These are phyloP conservation scores for Apostasia shenzhenica DNA, from an alignment of 106 monocot genomes.

Conservation along the genomic window DNA sequence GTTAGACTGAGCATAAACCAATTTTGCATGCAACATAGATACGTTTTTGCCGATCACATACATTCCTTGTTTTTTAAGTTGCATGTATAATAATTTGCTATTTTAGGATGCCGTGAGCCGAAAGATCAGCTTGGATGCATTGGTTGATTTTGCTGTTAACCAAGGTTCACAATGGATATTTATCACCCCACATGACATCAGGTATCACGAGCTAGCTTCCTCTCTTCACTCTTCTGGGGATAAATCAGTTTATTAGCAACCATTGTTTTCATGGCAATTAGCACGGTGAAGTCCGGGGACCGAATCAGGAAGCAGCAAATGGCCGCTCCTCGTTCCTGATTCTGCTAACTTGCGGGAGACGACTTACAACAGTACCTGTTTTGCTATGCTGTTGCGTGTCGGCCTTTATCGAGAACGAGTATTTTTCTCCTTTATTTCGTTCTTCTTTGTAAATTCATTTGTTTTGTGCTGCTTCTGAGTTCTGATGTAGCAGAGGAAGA, in stretches of 20 bases:
- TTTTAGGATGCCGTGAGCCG: conserved; percentile 90
- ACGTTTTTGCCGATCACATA: no score
- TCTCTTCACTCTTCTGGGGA: background rate
- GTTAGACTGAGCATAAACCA: no score
- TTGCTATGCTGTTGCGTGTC: no score
- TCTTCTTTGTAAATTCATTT: no score
- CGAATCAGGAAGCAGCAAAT: conserved; percentile 90
- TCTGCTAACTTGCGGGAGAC: no score
- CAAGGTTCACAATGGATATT: conserved; percentile 99
- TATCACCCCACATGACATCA: conserved; percentile 94
- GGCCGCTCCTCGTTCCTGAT: conserved; percentile 80
- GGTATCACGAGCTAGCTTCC: conserved; percentile 17
- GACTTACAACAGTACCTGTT: no score
- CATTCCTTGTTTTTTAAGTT: background rate
- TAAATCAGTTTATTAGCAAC: background rate
- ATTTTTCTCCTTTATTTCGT: no score
- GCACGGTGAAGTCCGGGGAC: conserved; percentile 84
- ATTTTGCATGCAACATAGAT: no score
- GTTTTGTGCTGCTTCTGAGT: no score
- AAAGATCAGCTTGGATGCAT: conserved; percentile 91
- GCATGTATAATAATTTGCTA: background rate
- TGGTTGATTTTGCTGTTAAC: conserved; percentile 70
- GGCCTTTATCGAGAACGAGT: no score
- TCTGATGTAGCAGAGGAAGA: no score
- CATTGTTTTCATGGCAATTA: conserved; percentile 21